These are phyloP conservation scores for Aspergillus tamarii DNA, from an alignment of 2,329 filamentous ascomycete species.

Conservation along the genomic window DNA sequence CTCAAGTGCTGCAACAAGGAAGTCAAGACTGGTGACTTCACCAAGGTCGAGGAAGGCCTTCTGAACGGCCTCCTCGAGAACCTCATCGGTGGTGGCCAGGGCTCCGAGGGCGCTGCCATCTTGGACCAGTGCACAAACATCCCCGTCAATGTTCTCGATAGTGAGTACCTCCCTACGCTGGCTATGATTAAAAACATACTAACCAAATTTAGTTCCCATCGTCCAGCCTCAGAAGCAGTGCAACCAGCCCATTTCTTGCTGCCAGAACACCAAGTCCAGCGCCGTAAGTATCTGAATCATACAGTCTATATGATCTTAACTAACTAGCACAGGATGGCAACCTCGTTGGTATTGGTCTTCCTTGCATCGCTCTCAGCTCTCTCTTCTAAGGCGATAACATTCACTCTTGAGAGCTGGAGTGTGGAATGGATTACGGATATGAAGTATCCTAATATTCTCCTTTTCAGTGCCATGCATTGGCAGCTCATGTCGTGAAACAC, in stretches of 20 bases:
- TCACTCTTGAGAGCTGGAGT: not conserved
- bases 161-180: slow-evolving; percentile 24
- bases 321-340: slow-evolving; percentile 29
- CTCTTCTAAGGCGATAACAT: slow-evolving; percentile 37
- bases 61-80: slow-evolving; percentile 38
- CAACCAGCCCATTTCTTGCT: slow-evolving; percentile 47
- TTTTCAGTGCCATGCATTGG: slow-evolving; percentile 27
- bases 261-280: slow-evolving; percentile 39
- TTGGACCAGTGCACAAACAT: slow-evolving; percentile 49
- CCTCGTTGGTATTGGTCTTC: slow-evolving; percentile 40
- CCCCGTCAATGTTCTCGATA: slow-evolving; percentile 21
- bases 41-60: slow-evolving; percentile 34
- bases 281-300: slow-evolving; percentile 27
- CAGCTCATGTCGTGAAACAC: slow-evolving; percentile 31
- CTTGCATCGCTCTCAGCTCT: slow-evolving; percentile 44
- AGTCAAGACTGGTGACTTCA: slow-evolving; percentile 40
- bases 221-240: slow-evolving; percentile 41
- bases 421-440: slow-evolving; percentile 21
- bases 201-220: slow-evolving; percentile 31
- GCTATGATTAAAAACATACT: not conserved
- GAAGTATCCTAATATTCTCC: not conserved
- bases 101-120: slow-evolving; percentile 39
- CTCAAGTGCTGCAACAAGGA: slow-evolving; percentile 46
- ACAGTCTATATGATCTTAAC: accelerated
- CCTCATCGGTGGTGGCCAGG: slow-evolving; percentile 39